Conservation (phyloP, 768 basidiomycete genomes). For the Pleurotus citrinopileatus region DNA sequence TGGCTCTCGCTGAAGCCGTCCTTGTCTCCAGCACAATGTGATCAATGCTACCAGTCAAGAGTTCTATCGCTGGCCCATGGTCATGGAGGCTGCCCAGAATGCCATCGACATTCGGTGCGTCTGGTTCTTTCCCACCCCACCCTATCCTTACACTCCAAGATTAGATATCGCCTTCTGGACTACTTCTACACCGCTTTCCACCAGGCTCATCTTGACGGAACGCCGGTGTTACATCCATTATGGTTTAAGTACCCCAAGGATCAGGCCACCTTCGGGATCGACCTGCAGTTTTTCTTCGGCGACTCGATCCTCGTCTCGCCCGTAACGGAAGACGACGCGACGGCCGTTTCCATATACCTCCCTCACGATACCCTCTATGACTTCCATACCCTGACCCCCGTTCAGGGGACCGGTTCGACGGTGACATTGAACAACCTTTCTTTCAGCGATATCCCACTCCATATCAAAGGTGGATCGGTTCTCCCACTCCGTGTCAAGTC, state of each 20-base stretch:
- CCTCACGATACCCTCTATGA: conserved; percentile 68
- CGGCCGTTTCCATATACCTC: conserved; percentile 58
- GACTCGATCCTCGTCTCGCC: conserved; percentile 67
- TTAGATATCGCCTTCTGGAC: conserved; percentile 64
- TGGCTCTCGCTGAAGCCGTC: not conserved
- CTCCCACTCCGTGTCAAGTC: conserved; percentile 53
- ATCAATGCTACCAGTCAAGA: conserved; percentile 57
- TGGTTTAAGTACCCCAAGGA: conserved; percentile 71
- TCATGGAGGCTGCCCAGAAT: conserved; percentile 56
- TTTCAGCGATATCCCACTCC: conserved; percentile 58
- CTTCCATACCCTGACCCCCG: conserved; percentile 45
- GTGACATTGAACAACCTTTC: conserved; percentile 45
- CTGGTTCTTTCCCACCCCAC: not conserved
- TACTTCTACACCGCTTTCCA: conserved; percentile 75
- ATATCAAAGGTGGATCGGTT: conserved; percentile 58
- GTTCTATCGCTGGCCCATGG: conserved; percentile 62
- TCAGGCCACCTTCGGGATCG: conserved; percentile 52
- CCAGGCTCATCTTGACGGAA: conserved; percentile 50
- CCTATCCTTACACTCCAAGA: not conserved
- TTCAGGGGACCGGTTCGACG: conserved; percentile 43
- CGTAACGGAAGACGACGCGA: conserved; percentile 58
- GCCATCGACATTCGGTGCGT: conserved; percentile 60
- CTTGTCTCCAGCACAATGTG: conserved; percentile 44
- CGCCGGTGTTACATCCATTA: conserved; percentile 60
- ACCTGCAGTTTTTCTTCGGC: conserved; percentile 70